Percentiles rank a stretch among this genome's conserved stretches.
Evolutionary conservation across 345 rosid species (phyloP).

Genomic region (Citrus glauca): DNA sequence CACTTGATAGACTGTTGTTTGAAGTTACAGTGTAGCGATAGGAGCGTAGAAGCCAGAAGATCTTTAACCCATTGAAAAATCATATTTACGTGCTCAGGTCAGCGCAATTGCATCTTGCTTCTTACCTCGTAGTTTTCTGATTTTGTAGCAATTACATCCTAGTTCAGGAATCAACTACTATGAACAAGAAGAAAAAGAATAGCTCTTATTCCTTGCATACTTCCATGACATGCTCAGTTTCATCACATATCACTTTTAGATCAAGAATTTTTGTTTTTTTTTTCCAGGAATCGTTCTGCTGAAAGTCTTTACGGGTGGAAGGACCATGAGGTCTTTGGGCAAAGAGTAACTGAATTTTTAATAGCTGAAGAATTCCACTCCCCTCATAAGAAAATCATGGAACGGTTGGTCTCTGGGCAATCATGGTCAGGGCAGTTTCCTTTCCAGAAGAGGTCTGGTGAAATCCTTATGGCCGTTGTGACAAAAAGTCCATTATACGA

Average conservation of each 20-base stretch:
- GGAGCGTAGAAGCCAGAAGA: neutral
- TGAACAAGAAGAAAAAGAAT: neutral
- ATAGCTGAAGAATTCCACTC: slow-evolving; percentile 50
- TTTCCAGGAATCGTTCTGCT: slow-evolving; percentile 75
- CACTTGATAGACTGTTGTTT: neutral
- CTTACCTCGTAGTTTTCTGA: neutral
- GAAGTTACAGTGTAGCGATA: neutral
- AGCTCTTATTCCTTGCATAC: neutral
- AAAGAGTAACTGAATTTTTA: slow-evolving; percentile 46
- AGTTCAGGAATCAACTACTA: neutral
- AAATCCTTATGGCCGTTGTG: slow-evolving; percentile 61
- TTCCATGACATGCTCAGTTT: neutral
- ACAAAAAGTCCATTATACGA: slow-evolving; percentile 67
- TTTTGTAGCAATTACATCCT: neutral
- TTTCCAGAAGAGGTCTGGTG: slow-evolving; percentile 63
- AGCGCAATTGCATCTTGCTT: neutral
- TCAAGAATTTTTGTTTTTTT: slow-evolving; percentile 1
- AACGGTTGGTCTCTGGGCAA: slow-evolving; percentile 43
- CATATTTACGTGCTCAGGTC: neutral
- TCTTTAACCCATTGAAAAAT: slow-evolving; percentile 6
- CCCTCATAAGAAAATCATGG: slow-evolving; percentile 38
- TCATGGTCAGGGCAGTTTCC: slow-evolving; percentile 93
- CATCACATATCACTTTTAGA: neutral
- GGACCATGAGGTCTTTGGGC: slow-evolving; percentile 61
- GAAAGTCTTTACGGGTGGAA: slow-evolving; percentile 81